phyloP scores from a whole-genome alignment of 2,329 filamentous ascomycete genomes.

The Teratosphaeria destructans region DNA sequence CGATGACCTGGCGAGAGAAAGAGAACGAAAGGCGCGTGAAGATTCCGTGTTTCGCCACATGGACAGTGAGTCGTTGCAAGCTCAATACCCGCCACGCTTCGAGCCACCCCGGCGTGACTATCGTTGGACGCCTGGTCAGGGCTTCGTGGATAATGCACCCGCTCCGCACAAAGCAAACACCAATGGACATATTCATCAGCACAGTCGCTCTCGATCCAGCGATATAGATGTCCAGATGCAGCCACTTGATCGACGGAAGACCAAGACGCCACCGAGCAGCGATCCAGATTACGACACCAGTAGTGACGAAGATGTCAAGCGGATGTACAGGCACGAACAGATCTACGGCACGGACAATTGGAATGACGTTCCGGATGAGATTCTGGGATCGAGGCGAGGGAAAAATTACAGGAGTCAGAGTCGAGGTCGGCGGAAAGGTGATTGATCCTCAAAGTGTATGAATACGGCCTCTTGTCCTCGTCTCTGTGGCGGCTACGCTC shows the following conservation, averaged over 20 bases:
- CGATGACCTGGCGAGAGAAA: conserved; percentile 42
- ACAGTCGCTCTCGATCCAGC: conserved; percentile 9
- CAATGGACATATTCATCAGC: not conserved
- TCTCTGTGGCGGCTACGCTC: too few relatives aligned
- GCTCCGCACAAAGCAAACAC: conserved; percentile 1
- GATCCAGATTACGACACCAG: conserved; percentile 26
- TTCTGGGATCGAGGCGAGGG: conserved; percentile 20
- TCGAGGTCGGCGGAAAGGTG: not conserved
- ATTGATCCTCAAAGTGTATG: not conserved
- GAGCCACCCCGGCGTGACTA: conserved; percentile 5
- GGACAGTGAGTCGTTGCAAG: conserved; percentile 5
- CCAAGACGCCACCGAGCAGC: conserved; percentile 10
- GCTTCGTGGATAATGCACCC: conserved; percentile 26
- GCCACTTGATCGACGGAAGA: conserved; percentile 26
- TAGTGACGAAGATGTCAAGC: conserved; percentile 10
- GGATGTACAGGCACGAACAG: conserved; percentile 4
- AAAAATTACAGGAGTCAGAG: not conserved
- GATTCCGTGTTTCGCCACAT: conserved; percentile 6
- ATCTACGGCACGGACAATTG: conserved; percentile 29
- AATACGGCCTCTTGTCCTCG: too few relatives aligned
- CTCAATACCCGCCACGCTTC: conserved; percentile 3
- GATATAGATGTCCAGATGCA: conserved; percentile 30
- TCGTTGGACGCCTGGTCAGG: conserved; percentile 19
- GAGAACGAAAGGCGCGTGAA: conserved; percentile 27
- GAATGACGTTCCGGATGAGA: conserved; percentile 41